Evolutionary conservation across 495 filamentous ascomycete species (phyloP).

Genomic region (Aspergillus asperescens): DNA sequence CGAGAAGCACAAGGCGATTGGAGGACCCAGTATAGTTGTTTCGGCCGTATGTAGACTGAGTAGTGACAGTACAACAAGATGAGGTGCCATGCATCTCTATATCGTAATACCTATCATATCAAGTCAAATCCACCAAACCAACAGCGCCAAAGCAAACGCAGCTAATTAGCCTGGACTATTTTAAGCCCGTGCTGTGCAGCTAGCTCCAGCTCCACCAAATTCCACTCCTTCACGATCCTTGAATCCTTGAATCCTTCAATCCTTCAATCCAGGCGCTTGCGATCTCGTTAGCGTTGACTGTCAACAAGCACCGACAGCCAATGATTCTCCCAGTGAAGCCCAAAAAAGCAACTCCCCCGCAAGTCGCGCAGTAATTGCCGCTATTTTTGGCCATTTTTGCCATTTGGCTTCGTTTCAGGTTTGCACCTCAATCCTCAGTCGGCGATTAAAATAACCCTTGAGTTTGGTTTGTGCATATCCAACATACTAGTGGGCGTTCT

Average conservation of each 20-base stretch:
- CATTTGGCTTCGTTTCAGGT: slow-evolving; percentile 10
- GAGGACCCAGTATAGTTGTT: slow-evolving; percentile 60
- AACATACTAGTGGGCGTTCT: no score
- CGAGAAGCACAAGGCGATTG: slow-evolving; percentile 51
- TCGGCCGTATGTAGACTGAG: slow-evolving; percentile 50
- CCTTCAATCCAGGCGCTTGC: not conserved
- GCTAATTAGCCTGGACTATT: slow-evolving; percentile 1
- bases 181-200: not conserved
- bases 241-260: not conserved
- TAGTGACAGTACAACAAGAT: not conserved
- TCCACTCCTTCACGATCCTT: not conserved
- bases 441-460: slow-evolving; percentile 12
- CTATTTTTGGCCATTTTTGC: not conserved
- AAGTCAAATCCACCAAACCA: not conserved
- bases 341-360: not conserved
- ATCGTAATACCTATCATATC: not conserved
- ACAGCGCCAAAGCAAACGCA: not conserved
- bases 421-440: slow-evolving; percentile 5
- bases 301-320: slow-evolving; percentile 9
- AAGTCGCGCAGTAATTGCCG: no score
- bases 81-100: no score
- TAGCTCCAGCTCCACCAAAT: no score
- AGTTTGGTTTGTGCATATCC: not conserved
- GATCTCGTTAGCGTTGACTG: not conserved
- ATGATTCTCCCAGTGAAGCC: slow-evolving; percentile 1